Conservation (phyloP, 306 rosid genomes). For the Lagenaria siceraria region DNA sequence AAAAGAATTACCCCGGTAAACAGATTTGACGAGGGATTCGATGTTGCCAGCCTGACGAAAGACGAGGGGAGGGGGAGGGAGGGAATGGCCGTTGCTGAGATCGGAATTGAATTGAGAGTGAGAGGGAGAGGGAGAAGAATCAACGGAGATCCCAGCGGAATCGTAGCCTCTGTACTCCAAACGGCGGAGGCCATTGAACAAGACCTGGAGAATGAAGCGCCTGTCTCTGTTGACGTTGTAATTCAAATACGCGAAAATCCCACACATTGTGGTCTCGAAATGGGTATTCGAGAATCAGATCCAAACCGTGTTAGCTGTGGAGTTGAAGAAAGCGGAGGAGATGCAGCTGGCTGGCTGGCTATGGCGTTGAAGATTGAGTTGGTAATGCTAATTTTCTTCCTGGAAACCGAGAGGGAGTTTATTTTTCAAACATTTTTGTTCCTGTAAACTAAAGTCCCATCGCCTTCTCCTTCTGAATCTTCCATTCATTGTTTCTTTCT, state of each 20-base stretch:
- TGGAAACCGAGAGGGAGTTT: background rate
- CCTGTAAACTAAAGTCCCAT: background rate
- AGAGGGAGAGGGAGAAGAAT: slow-evolving; percentile 27
- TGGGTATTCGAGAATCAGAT: background rate
- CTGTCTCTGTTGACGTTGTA: slow-evolving; percentile 71
- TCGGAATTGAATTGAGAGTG: slow-evolving; percentile 13
- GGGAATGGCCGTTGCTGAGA: slow-evolving; percentile 17
- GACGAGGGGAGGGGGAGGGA: slow-evolving; percentile 37
- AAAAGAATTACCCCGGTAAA: slow-evolving; percentile 39
- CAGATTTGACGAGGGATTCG: slow-evolving; percentile 88
- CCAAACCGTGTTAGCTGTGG: background rate
- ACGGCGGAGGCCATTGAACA: slow-evolving; percentile 80
- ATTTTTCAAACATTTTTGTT: background rate
- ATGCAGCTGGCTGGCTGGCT: no score
- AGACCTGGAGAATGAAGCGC: slow-evolving; percentile 73
- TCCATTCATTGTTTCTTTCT: background rate
- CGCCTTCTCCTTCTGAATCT: background rate
- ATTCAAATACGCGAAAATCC: slow-evolving; percentile 94
- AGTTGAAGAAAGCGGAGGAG: background rate
- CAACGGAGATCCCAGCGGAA: slow-evolving; percentile 89
- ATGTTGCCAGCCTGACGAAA: slow-evolving; percentile 93
- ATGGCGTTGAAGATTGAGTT: background rate
- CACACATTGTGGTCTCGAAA: slow-evolving; percentile 45
- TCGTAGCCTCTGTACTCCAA: slow-evolving; percentile 93
- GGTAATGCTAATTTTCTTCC: background rate